phyloP scores from a whole-genome alignment of 2,329 filamentous ascomycete species.

The Clathrospora elynae region DNA sequence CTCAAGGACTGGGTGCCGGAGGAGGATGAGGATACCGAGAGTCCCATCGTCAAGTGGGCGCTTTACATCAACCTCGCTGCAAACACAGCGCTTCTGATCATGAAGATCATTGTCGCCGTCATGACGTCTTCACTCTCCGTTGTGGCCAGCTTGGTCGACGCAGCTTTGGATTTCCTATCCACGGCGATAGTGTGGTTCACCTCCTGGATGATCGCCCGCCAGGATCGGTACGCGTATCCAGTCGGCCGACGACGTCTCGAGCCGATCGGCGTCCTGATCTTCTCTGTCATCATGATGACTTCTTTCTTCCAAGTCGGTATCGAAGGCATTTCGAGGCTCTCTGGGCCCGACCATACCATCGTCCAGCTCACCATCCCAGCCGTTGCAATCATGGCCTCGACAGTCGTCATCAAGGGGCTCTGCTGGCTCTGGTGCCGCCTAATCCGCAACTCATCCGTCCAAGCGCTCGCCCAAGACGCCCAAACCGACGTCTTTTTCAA shows the following conservation, averaged over 20 bases:
- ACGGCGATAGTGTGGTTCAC: constrained; percentile 83
- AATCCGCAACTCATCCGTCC: constrained; percentile 83
- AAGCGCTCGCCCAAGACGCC: constrained; percentile 73
- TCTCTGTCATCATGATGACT: constrained; percentile 85
- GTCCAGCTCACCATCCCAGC: constrained; percentile 75
- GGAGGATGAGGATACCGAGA: constrained; percentile 74
- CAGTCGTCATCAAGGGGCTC: constrained; percentile 78
- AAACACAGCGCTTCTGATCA: constrained; percentile 73
- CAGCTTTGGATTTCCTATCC: constrained; percentile 77
- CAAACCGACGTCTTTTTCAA: constrained; percentile 87
- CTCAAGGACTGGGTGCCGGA: constrained; percentile 71
- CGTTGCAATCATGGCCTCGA: constrained; percentile 78
- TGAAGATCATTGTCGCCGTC: constrained; percentile 77
- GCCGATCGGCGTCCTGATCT: constrained; percentile 77
- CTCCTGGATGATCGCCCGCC: constrained; percentile 72
- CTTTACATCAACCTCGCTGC: constrained; percentile 85
- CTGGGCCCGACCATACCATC: constrained; percentile 65
- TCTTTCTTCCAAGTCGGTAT: constrained; percentile 80
- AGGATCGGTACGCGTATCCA: constrained; percentile 76
- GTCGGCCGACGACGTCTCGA: constrained; percentile 78
- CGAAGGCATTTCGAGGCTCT: constrained; percentile 69
- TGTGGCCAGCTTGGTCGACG: constrained; percentile 78
- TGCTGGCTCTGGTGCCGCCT: constrained; percentile 89
- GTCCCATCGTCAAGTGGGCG: constrained; percentile 79
- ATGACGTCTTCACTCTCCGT: constrained; percentile 83